A percentile compares a stretch with the other conserved stretches of the same genome.
Evolutionary conservation across 2,329 filamentous ascomycete species (phyloP).

Genomic region (Bipolaris bicolor): DNA sequence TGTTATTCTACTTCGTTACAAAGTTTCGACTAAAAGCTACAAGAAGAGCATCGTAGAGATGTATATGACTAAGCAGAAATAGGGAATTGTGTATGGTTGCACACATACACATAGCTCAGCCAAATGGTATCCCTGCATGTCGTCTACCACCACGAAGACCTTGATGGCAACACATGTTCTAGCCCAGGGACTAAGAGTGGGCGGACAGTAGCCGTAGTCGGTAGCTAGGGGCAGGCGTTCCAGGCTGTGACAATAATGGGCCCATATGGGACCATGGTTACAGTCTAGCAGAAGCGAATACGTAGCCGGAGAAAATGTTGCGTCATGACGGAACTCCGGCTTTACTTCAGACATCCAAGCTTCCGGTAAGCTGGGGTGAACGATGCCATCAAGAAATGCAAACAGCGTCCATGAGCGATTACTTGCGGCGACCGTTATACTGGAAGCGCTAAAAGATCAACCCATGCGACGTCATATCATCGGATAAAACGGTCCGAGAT

Average conservation of each 20-base stretch:
- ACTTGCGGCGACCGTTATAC: not conserved
- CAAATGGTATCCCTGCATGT: too few relatives aligned
- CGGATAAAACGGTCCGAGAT: constrained; percentile 5
- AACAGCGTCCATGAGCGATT: not conserved
- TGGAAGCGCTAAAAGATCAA: not conserved
- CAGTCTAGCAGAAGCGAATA: not conserved
- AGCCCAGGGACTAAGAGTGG: too few relatives aligned
- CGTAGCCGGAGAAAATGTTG: not conserved
- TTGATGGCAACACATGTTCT: too few relatives aligned
- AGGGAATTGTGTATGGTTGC: too few relatives aligned
- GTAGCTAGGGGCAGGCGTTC: not conserved
- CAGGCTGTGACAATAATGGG: not conserved
- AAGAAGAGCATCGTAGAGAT: too few relatives aligned
- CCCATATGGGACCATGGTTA: too few relatives aligned
- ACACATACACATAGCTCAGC: too few relatives aligned
- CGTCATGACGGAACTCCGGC: not conserved
- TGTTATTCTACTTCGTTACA: too few relatives aligned
- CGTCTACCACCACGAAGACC: too few relatives aligned
- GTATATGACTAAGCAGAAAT: too few relatives aligned
- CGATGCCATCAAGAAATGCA: not conserved
- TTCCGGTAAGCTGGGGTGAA: not conserved
- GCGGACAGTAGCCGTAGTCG: too few relatives aligned
- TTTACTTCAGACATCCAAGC: not conserved
- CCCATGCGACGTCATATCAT: not conserved
- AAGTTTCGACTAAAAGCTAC: too few relatives aligned